Evolutionary conservation across 305 asterid species (phyloP), one percentile per base, ranked within the genome.

Genomic region (Plantago lanceolata): DNA sequence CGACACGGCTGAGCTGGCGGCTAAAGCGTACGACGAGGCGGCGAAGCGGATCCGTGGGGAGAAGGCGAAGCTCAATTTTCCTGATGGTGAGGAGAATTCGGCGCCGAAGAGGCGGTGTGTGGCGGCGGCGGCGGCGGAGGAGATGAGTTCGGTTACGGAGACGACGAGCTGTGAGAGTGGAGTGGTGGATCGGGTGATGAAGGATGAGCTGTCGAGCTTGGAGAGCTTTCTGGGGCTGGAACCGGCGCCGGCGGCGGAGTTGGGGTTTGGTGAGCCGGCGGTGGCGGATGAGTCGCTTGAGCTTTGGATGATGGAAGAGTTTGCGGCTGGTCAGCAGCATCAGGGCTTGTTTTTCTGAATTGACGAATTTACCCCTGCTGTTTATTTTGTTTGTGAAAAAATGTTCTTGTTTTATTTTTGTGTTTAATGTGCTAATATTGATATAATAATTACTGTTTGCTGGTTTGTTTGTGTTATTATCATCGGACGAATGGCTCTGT

Each of bases 51-150:
- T 89, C 69, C 94, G 97, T 0, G 90, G 97, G 0, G 67, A 59
- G 37, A 89, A 89, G 68, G 95, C 95, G 26, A 89, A 85, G 74
- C 89, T 89, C 82, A 89, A 87, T 77, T 89, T 89, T 19, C 75
- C 82, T 0, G 62, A 70, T 14, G 65, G 74, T 15, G 53, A 70
- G 31, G 53, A 70, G 31, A 54, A 28, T 5, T 78, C 71, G 0
- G 71, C 67, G n/a, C 64, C 76, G 8, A 68, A 76, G 60, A 49
- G 20, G 68, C 59, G 17, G 5, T 70, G 81, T 8, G 6, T 69
- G 3, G 40, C 67, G 76, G 79, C 74, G 0, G 79, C 74, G 0
- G 63, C 59, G 0, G 70, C 66, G 11, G 20, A 29, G 6, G 73
- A 69, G 70, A 51, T 63, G 12, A 61, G 62, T 17, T 52, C 61